phyloP scores from a whole-genome alignment of 176 grass and related monocot genomes.

The Oryza officinalis region DNA sequence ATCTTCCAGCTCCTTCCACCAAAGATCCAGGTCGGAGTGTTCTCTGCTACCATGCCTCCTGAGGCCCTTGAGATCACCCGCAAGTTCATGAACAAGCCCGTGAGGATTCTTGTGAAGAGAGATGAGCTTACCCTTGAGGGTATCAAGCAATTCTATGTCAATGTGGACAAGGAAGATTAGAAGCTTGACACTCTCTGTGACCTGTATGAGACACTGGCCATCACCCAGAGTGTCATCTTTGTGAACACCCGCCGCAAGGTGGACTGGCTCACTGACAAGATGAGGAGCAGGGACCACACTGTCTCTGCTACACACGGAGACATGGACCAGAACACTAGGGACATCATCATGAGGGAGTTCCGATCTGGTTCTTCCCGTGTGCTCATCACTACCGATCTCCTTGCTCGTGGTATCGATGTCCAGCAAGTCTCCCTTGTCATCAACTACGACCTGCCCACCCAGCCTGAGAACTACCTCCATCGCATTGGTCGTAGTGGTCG shows the following conservation, averaged over 20 bases:
- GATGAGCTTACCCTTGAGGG: constrained; percentile 80
- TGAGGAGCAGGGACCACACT: constrained; percentile 77
- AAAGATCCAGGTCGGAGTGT: constrained; percentile 77
- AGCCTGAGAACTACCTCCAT: constrained; percentile 84
- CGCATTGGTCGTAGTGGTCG: constrained; percentile 81
- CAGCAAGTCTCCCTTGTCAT: constrained; percentile 86
- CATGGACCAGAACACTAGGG: constrained; percentile 93
- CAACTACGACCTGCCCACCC: constrained; percentile 76
- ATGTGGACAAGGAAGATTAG: constrained; percentile 76
- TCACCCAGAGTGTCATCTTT: constrained; percentile 86
- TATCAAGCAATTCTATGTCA: constrained; percentile 85
- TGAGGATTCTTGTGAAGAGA: constrained; percentile 81
- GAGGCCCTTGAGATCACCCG: constrained; percentile 75
- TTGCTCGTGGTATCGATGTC: constrained; percentile 83
- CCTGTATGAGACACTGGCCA: constrained; percentile 70
- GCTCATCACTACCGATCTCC: constrained; percentile 79
- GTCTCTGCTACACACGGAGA: constrained; percentile 77
- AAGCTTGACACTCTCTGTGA: constrained; percentile 85
- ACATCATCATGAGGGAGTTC: constrained; percentile 93
- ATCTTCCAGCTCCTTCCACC: constrained; percentile 78
- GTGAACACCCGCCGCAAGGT: constrained; percentile 88
- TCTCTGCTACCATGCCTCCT: constrained; percentile 90
- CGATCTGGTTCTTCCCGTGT: constrained; percentile 77
- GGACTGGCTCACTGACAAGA: constrained; percentile 87
- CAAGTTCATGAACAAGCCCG: constrained; percentile 83